Conservation (phyloP, 768 basidiomycete genomes). For the Cyclocybe cylindracea region DNA sequence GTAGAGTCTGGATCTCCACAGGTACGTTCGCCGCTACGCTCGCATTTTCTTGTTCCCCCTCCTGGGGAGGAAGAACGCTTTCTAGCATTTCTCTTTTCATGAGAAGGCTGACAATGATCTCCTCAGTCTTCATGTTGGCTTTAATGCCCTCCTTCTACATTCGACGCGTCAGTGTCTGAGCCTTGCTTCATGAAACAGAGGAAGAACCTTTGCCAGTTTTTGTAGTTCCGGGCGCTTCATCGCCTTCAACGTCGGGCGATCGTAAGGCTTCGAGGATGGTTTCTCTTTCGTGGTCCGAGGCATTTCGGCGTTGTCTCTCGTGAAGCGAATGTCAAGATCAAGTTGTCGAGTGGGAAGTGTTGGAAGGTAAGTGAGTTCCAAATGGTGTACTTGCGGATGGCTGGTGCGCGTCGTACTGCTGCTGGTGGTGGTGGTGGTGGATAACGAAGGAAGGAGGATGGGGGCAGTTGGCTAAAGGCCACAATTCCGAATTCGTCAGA, state of each 20-base stretch:
- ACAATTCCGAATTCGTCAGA: too few relatives aligned
- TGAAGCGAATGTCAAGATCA: too few relatives aligned
- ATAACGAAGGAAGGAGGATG: too few relatives aligned
- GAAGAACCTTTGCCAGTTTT: slow-evolving; percentile 10
- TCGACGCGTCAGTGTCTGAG: background rate
- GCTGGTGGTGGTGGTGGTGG: too few relatives aligned
- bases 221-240: slow-evolving; percentile 7
- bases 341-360: too few relatives aligned
- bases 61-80: background rate
- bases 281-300: background rate
- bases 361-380: too few relatives aligned
- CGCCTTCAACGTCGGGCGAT: slow-evolving; percentile 1
- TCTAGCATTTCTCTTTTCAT: background rate
- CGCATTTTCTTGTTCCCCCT: background rate
- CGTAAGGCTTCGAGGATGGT: background rate
- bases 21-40: too few relatives aligned
- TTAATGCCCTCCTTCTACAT: slow-evolving; percentile 5
- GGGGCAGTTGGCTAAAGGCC: too few relatives aligned
- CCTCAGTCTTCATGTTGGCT: slow-evolving; percentile 6
- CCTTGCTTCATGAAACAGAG: background rate
- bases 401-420: too few relatives aligned
- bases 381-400: too few relatives aligned
- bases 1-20: too few relatives aligned
- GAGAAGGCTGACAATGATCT: slow-evolving; percentile 5
- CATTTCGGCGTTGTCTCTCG: background rate